Percentiles rank a stretch among this genome's conserved stretches.
Conservation (phyloP, 1,284 basidiomycete genomes). For the Cutaneotrichosporon sp. region DNA sequence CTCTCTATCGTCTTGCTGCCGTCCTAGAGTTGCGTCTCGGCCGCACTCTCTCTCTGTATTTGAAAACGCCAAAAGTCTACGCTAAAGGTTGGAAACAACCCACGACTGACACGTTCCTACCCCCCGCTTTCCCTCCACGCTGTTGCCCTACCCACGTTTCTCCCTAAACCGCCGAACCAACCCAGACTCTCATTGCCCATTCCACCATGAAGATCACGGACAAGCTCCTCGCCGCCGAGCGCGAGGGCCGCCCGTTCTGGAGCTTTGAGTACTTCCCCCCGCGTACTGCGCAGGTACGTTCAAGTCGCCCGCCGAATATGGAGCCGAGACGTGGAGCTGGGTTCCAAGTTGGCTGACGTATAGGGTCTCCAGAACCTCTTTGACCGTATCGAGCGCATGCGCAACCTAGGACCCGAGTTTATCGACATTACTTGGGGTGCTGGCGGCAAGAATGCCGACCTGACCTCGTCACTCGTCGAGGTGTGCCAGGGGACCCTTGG, state of each 20-base stretch:
- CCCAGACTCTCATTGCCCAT: not conserved
- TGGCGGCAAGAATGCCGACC: conserved; percentile 87
- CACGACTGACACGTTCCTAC: conserved; percentile 1
- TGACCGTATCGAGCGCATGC: conserved; percentile 98
- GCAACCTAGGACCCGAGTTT: conserved; percentile 91
- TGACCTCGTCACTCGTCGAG: conserved; percentile 93
- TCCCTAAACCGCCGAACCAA: not conserved
- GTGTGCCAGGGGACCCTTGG: conserved; percentile 89
- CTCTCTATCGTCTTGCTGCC: not conserved
- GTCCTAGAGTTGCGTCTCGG: not conserved
- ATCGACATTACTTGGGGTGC: conserved; percentile 99
- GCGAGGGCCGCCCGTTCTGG: conserved; percentile 86
- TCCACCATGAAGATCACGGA: conserved; percentile 79
- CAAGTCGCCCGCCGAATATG: not conserved
- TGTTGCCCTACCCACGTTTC: conserved; percentile 10
- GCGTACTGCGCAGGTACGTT: conserved; percentile 76
- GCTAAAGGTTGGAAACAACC: not conserved
- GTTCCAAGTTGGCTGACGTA: conserved; percentile 21
- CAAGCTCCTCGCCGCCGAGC: conserved; percentile 77
- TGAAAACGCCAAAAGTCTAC: not conserved
- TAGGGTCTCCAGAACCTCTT: conserved; percentile 90
- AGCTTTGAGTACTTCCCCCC: conserved; percentile 97
- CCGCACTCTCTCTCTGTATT: not conserved
- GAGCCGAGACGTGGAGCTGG: not conserved
- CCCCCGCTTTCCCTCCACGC: not conserved